These are phyloP conservation scores for Lachancea nothofagi DNA, from an alignment of 805 yeast genomes.

Conservation along the genomic window DNA sequence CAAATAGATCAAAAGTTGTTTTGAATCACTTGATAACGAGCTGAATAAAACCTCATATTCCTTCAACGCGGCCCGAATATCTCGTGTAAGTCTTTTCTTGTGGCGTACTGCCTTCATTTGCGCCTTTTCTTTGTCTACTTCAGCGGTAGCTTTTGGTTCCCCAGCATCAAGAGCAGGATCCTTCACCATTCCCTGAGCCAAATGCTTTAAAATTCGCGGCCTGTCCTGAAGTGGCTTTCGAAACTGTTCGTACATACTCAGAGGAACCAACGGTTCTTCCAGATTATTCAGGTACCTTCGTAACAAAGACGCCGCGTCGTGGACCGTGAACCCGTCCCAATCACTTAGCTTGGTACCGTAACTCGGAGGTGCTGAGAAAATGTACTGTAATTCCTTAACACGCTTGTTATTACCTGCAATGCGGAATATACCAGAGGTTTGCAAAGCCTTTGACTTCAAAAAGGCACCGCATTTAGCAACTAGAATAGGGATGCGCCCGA, in stretches of 20 bases:
- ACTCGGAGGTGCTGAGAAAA: slow-evolving; percentile 81
- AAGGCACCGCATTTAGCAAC: slow-evolving; percentile 94
- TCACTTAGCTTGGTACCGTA: slow-evolving; percentile 73
- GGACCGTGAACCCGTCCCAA: slow-evolving; percentile 94
- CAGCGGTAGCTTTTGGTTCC: slow-evolving; percentile 15
- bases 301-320: slow-evolving; percentile 90
- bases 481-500: slow-evolving; percentile 85
- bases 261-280: slow-evolving; percentile 89
- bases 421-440: slow-evolving; percentile 86
- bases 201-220: slow-evolving; percentile 62
- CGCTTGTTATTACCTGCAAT: slow-evolving; percentile 89
- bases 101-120: slow-evolving; percentile 40
- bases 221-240: slow-evolving; percentile 68
- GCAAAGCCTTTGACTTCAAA: slow-evolving; percentile 69
- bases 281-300: slow-evolving; percentile 80
- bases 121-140: slow-evolving; percentile 25
- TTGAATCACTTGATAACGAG: slow-evolving; percentile 66
- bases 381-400: slow-evolving; percentile 74
- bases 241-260: slow-evolving; percentile 67
- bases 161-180: slow-evolving; percentile 10
- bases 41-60: slow-evolving; percentile 67
- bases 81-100: slow-evolving; percentile 55
- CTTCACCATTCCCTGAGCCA: slow-evolving; percentile 31
- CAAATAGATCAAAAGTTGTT: slow-evolving; percentile 78
- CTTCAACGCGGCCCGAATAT: slow-evolving; percentile 61